Conservation (phyloP, 371 early-diverging fungal species). For the Coemansia sp. region DNA sequence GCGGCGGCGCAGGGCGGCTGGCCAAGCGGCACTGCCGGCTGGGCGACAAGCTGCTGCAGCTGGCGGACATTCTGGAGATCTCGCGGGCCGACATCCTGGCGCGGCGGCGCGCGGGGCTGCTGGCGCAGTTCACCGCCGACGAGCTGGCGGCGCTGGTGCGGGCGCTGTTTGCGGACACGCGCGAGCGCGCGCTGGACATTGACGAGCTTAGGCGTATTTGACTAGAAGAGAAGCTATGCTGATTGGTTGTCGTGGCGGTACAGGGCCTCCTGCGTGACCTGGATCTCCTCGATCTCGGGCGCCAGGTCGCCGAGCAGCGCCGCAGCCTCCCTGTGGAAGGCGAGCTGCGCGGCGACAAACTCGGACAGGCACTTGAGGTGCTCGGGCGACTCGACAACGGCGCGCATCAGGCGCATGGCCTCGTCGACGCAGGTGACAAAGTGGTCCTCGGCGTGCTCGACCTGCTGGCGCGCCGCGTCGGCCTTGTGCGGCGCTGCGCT, state of each 20-base stretch:
- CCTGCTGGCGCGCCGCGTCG: constrained; percentile 72
- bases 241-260: constrained; percentile 60
- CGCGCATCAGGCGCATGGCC: constrained; percentile 86
- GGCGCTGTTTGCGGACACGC: constrained; percentile 40
- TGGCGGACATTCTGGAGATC: constrained; percentile 42
- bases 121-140: constrained; percentile 21
- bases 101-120: constrained; percentile 35
- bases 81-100: constrained; percentile 45
- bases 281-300: constrained; percentile 91
- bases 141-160: constrained; percentile 30
- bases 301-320: constrained; percentile 74
- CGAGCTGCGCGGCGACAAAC: constrained; percentile 80
- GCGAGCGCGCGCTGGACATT: constrained; percentile 40
- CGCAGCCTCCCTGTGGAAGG: constrained; percentile 80
- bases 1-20: constrained; percentile 2
- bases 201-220: constrained; percentile 13
- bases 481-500: constrained; percentile 64
- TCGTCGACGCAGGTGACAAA: constrained; percentile 91
- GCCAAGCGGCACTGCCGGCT: constrained; percentile 16
- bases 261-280: constrained; percentile 84
- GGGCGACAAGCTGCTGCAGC: constrained; percentile 21
- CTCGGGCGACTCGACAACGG: constrained; percentile 87
- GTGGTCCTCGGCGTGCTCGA: constrained; percentile 88
- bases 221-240: neutral
- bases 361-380: constrained; percentile 80